Evolutionary conservation across 2,329 filamentous ascomycete genomes (phyloP), one percentile per base, ranked within the genome.

Genomic region (Colletotrichum brevisporum): DNA sequence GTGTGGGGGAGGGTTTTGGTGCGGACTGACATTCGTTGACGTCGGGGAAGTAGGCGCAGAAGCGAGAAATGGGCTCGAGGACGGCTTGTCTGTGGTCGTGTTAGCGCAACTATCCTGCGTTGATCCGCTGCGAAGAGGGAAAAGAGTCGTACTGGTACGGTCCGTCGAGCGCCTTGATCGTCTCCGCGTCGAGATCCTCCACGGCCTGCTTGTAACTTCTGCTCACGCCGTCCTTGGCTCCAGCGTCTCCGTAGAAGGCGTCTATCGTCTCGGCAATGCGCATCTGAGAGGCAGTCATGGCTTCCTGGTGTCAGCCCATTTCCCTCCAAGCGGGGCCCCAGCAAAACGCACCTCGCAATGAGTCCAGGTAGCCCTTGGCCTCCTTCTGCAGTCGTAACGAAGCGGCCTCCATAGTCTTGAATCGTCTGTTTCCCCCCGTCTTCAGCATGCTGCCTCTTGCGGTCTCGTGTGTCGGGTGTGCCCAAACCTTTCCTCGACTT

Each of bases 241-340:
- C 97, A 1, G 95, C 92, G 79, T 99, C 96, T 64, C 96, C 96
- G 83, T 99, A 99, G 82, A 99, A 99, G 48, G 96, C 96, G 83
- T 99, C 96, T 82, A 99, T 99, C 21, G 96, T 99, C 82, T 99
- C 96, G 73, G 96, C 96, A 80, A 99, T 98, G 78, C 95, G 92
- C 95, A 99, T 98, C 83, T 99, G 96, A 62, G 95, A 98, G 60
- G 96, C 95, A 16, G 96, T 99, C 96, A 99, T 99, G 74, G 96
- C 95, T 94, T 73, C 36, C 4, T 21, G 9, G 13, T 16, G 61
- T 58, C 27, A 63, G 50, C 52, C 58, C 74, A 65, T 76, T 3
- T 18, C 68, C 27, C 63, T 10, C 41, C 13, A 2, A 2, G n/a
- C 43, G n/a, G 4, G 18, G 8, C 67, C 24, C 41, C 39, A 54